Base-by-base conservation (phyloP, 441 rosid genomes). In the Viola pubescens region DNA sequence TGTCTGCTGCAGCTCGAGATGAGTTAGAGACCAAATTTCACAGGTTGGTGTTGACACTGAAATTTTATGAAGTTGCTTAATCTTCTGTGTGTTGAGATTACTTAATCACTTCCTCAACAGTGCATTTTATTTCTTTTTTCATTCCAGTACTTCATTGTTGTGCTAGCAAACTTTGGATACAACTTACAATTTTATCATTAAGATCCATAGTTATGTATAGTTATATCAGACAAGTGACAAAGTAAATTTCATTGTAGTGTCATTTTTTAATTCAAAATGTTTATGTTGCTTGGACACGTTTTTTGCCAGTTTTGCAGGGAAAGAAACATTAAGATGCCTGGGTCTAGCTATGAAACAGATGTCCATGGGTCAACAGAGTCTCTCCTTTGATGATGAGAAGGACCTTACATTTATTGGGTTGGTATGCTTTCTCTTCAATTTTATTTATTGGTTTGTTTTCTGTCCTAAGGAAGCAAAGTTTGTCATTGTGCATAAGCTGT, bases 391-490 rank as follows among this genome's bases (percentile, higher is more conserved):
- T 56, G 86, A 94, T 82, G 99, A 94, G 89, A 88, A 77, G 56
- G 99, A 87, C 71, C 85, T 94, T 75, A 91, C 90, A 54, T 94
- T 94, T 84, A 83, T 94, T 88, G 99, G 98, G 87, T 83, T 94
- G 99, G 98, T 94, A 88, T 79, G 91, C 84, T 74, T 79, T 77
- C 81, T 81, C 66, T 76, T 77, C 85, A 78, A 69, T 60, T 54
- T 51, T 52, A 65, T 65, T 67, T 57, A 48, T 51, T 7, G n/a
- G 13, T 7, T 41, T 57, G 10, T 39, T 34, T 8, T 48, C 7
- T 57, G 38, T 43, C 49, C 2, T 26, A 26, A 26, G 34, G 34
- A 26, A 26, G 34, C 34, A 26, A 26, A 26, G 34, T 26, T 26
- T 26, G 3, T 26, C 34, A 2, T 26, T 1, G 34, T 26, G 3